These are phyloP conservation scores for Takashimella koratensis DNA, from an alignment of 1,284 basidiomycete genomes.

Conservation along the genomic window DNA sequence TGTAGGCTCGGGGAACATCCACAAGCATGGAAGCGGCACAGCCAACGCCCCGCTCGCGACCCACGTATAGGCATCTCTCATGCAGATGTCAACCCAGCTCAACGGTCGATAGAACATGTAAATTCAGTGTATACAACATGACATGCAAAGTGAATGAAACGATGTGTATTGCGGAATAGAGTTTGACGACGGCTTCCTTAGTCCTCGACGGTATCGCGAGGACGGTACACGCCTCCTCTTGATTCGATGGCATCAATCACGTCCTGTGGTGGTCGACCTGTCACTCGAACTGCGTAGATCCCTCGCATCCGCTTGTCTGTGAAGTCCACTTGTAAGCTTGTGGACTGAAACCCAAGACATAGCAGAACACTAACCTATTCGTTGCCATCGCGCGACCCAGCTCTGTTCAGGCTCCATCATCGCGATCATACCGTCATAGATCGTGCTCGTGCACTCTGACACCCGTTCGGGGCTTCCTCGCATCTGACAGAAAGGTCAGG, in stretches of 20 bases:
- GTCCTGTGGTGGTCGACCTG: slow-evolving; percentile 78
- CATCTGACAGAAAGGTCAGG: slow-evolving; percentile 64
- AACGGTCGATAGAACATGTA: too few species aligned
- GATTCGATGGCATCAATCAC: slow-evolving; percentile 59
- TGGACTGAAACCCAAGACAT: neutral
- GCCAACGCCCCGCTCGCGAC: too few species aligned
- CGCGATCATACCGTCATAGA: slow-evolving; percentile 89
- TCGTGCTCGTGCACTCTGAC: slow-evolving; percentile 81
- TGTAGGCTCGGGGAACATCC: too few species aligned
- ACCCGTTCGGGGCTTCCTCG: slow-evolving; percentile 82
- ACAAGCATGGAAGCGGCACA: too few species aligned
- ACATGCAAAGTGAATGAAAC: too few species aligned
- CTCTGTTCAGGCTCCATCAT: slow-evolving; percentile 83
- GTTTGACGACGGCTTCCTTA: too few species aligned
- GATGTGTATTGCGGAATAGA: too few species aligned
- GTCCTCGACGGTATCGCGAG: slow-evolving; percentile 44
- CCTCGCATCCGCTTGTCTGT: slow-evolving; percentile 79
- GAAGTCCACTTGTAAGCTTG: neutral
- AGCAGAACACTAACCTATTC: slow-evolving; percentile 61
- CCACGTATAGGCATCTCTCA: too few species aligned
- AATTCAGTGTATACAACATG: too few species aligned
- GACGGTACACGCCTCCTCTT: slow-evolving; percentile 39
- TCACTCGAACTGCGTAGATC: slow-evolving; percentile 83
- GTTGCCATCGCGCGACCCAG: slow-evolving; percentile 94
- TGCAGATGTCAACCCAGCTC: too few species aligned